Evolutionary conservation across 176 grass and related monocot species (phyloP).

Genomic region (Chrysopogon serrulatus): DNA sequence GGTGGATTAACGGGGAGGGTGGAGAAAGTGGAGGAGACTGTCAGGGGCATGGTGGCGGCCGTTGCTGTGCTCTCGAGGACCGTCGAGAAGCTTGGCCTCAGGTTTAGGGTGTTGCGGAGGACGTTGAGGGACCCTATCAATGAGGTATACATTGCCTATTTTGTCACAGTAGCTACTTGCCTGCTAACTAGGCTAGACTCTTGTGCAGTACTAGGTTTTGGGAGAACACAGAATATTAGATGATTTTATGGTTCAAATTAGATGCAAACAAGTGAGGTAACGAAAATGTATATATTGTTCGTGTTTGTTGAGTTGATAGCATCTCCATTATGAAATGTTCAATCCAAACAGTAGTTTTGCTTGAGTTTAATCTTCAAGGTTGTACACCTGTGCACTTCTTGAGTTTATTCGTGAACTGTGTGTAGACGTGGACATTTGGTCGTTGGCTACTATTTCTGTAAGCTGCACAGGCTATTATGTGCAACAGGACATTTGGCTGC

Average conservation of each 20-base stretch:
- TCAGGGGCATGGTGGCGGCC: slow-evolving; percentile 42
- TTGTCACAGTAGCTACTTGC: not conserved
- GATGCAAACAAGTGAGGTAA: not conserved
- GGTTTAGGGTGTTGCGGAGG: slow-evolving; percentile 66
- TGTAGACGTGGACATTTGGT: not conserved
- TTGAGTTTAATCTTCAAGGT: not conserved
- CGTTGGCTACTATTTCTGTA: not conserved
- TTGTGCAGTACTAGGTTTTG: not conserved
- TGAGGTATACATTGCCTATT: slow-evolving; percentile 40
- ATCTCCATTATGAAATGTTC: not conserved
- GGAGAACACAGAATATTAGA: not conserved
- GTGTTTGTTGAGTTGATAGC: not conserved
- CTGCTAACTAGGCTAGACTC: not conserved
- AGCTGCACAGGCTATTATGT: not conserved
- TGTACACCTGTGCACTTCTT: not conserved
- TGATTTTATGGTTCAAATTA: not conserved
- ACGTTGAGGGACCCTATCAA: slow-evolving; percentile 54
- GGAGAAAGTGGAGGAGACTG: slow-evolving; percentile 53
- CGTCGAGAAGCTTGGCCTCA: slow-evolving; percentile 72
- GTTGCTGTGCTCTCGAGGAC: slow-evolving; percentile 51
- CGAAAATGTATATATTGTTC: not conserved
- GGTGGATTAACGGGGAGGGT: slow-evolving; percentile 37
- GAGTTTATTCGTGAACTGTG: not conserved
- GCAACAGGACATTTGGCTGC: not conserved
- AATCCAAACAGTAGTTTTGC: not conserved